Evolutionary conservation across 176 grass and related monocot species (phyloP), one percentile per base, ranked within the genome.

Genomic region (Carex littledalei): DNA sequence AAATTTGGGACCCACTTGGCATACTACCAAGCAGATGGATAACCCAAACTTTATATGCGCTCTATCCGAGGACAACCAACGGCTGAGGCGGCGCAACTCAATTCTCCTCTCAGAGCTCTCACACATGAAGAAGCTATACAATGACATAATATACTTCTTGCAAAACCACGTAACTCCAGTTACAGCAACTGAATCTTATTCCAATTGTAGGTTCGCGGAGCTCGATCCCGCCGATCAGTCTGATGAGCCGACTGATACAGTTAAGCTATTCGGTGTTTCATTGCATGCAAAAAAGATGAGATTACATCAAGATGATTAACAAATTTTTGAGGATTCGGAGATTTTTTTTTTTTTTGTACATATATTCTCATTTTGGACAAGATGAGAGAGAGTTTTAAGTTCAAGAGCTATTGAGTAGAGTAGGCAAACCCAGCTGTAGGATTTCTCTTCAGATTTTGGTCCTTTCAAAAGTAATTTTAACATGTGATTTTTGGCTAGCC

Each of bases 51-150:
- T 93, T 54, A 39, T 98, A 83, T 91, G 89, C 20, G 95, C 88
- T 8, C 86, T 98, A 63, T 98, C 92, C 4, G 91, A 93, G 89
- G 95, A 98, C 88, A 98, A 98, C 86, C 88, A 86, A 56, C 87
- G 89, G 76, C 89, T 98, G 75, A 87, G 91, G 89, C 86, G 79
- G 65, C 88, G 89, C 82, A 98, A 98, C 88, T 93, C 91, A 65
- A 70, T 94, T 71, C 92, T 98, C 50, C 57, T 94, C 4, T 94
- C 91, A 59, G 92, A 98, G 85, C 91, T 98, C 67, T 86, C 91
- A 9, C 95, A 91, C 89, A 98, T 93, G 95, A 98, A 94, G 89
- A 98, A 91, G 88, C 92, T 98, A 45, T 98, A 98, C 86, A 93
- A 89, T 82, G 95, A 94, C 89, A 93, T 98, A 85, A 90, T 98